Evolutionary conservation across 2,329 filamentous ascomycete genomes (phyloP), one percentile per base, ranked within the genome.

Genomic region (Metarhizium humberi): DNA sequence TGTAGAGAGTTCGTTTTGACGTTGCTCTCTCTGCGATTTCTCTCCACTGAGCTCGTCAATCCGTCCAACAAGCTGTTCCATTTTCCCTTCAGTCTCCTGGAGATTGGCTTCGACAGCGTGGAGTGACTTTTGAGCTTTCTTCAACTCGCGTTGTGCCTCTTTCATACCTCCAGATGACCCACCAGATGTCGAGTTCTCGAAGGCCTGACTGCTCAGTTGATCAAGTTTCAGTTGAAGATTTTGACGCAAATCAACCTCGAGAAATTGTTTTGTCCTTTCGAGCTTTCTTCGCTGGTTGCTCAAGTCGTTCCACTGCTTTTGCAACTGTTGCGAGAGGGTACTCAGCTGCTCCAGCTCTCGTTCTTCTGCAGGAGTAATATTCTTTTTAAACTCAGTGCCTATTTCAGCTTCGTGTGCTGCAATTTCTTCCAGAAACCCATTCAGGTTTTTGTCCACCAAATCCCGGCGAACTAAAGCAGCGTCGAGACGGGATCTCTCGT

Each of bases 351-450:
- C 87, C 4, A 99, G 78, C 64, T 88, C 85, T 45, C 78, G 76
- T 69, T 97, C 92, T 70, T 99, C 95, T n/a, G 85, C 82, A 7
- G 81, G 74, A 10, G 86, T 88, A 51, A 99, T 77, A 13, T 87
- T 87, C 71, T 96, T 96, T 74, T 95, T 95, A 75, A 97, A 99
- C 29, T 95, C 87, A 1, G 90, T 88, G 16, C 79, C 78, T 55
- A 96, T 72, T 68, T 99, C 95, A 2, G 85, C 78, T 69, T 96
- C 85, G 67, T 91, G 88, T 6, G 87, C 85, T 50, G 78, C 80
- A 55, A 95, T 78, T 61, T 89, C 88, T 57, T 90, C 86, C 51
- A 85, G 81, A 53, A 95, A 80, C 45, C 85, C 83, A 60, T 88
- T 86, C 68, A 96, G 80, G 63, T 88, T 87, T 59, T 79, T 80